Evolutionary conservation across 139 green algal genomes (phyloP).

Genomic region (Dunaliella primolecta): DNA sequence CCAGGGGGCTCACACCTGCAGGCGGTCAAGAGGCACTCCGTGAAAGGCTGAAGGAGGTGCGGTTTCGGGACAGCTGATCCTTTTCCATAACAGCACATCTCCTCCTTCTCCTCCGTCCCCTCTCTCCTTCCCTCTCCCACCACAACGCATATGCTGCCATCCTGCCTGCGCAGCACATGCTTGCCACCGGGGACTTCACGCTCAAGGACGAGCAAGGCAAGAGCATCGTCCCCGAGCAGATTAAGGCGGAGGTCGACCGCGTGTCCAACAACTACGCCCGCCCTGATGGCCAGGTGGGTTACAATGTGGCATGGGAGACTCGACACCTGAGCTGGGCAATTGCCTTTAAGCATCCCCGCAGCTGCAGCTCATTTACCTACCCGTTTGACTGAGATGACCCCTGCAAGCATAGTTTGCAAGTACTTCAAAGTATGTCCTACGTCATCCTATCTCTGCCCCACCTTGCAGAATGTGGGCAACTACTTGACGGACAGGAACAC

Average conservation of each 20-base stretch:
- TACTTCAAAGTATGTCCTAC: no score
- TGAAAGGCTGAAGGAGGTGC: slow-evolving; percentile 39
- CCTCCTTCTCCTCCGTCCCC: no score
- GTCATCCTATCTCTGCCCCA: no score
- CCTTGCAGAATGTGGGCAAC: slow-evolving; percentile 45
- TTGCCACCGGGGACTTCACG: slow-evolving; percentile 10
- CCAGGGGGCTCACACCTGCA: slow-evolving; percentile 31
- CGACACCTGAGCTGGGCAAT: neutral
- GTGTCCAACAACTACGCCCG: slow-evolving; percentile 42
- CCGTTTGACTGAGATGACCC: no score
- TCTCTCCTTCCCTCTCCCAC: no score
- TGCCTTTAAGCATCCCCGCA: neutral
- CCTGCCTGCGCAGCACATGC: slow-evolving; percentile 12
- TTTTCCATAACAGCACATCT: no score
- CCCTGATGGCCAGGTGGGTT: slow-evolving; percentile 5
- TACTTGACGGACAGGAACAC: slow-evolving; percentile 38
- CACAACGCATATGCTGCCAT: no score
- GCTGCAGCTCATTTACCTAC: neutral
- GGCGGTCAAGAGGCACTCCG: slow-evolving; percentile 30
- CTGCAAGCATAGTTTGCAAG: no score
- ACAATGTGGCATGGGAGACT: neutral
- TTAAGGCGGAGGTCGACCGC: slow-evolving; percentile 18
- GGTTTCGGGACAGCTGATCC: no score
- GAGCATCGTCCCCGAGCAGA: slow-evolving; percentile 20
- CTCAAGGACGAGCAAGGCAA: slow-evolving; percentile 41